Evolutionary conservation across 345 rosid genomes (phyloP), one percentile per base, ranked within the genome.

Genomic region (Linum lewisii): DNA sequence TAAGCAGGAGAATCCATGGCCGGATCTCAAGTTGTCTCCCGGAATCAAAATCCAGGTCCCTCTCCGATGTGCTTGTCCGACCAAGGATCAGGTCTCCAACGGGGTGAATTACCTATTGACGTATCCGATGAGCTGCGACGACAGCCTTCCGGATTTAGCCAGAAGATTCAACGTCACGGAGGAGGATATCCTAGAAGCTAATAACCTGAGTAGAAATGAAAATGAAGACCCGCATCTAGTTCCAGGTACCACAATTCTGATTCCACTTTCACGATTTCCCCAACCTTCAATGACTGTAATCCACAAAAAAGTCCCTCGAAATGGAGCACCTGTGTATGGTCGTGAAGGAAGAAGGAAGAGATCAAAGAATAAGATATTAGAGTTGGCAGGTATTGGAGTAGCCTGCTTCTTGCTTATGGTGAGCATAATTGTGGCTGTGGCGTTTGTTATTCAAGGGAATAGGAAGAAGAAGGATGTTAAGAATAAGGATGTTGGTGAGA

Each of bases 61-160:
- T 1, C 81, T 76, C 37, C 71, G 77, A 51, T 81, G 82, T 63
- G 82, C 85, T 61, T 81, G 82, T 67, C 81, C 79, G 9, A 75
- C 86, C 15, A 38, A 21, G 37, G 66, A 69, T 50, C 86, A 81
- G 42, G 54, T 67, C 24, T 21, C 1, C 20, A 62, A 57, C 18
- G 82, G 84, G 19, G 66, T 69, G 6, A 72, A 69, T 29, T 81
- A 63, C 67, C 65, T 83, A 19, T 57, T 83, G 37, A 67, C 81
- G 18, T 81, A 69, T 60, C 65, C 75, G 32, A 67, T 81, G 25
- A 61, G 49, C 29, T 36, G 61, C 65, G 69, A 61, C 5, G 84
- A 81, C 24, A 51, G 19, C 15, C 23, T 79, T 38, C 38, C 37
- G 24, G 59, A 53, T 34, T 64, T 77, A 24, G 72, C 79, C 13